Evolutionary conservation across 176 grass and related monocot species (phyloP).

Genomic region (Hordeum vulgare): DNA sequence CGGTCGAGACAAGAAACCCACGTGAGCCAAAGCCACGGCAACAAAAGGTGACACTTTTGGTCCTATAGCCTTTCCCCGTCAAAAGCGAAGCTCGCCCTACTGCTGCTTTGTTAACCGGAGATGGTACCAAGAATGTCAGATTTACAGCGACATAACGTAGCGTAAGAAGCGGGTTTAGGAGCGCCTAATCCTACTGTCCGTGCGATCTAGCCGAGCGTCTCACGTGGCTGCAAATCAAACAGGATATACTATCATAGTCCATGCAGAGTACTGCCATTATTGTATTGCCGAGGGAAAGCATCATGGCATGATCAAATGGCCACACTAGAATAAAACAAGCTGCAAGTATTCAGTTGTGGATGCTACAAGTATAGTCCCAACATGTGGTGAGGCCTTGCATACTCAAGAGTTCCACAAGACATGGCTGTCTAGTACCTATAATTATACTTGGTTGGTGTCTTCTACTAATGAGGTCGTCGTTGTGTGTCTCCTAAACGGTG

Average conservation of each 20-base stretch:
- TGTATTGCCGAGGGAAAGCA: neutral
- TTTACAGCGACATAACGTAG: neutral
- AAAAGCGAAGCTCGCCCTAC: neutral
- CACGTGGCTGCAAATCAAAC: neutral
- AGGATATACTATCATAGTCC: neutral
- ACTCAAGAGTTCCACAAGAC: neutral
- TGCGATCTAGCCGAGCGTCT: neutral
- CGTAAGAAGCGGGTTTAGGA: neutral
- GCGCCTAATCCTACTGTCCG: neutral
- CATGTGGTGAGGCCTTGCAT: constrained; percentile 8
- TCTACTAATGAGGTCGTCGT: neutral
- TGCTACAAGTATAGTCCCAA: neutral
- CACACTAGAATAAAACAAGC: neutral
- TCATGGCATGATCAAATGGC: constrained; percentile 4
- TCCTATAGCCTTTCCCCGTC: neutral
- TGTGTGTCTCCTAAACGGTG: neutral
- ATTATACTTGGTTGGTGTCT: neutral
- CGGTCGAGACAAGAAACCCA: constrained; percentile 3
- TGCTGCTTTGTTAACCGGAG: neutral
- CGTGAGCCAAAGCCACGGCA: neutral
- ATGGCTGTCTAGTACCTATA: neutral
- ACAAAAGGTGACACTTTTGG: neutral
- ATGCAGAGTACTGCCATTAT: constrained; percentile 8
- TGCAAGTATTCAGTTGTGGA: neutral
- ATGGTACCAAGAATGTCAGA: neutral